Evolutionary conservation across 192 early-diverging fungal genomes (phyloP).

Genomic region (Backusella westeae): DNA sequence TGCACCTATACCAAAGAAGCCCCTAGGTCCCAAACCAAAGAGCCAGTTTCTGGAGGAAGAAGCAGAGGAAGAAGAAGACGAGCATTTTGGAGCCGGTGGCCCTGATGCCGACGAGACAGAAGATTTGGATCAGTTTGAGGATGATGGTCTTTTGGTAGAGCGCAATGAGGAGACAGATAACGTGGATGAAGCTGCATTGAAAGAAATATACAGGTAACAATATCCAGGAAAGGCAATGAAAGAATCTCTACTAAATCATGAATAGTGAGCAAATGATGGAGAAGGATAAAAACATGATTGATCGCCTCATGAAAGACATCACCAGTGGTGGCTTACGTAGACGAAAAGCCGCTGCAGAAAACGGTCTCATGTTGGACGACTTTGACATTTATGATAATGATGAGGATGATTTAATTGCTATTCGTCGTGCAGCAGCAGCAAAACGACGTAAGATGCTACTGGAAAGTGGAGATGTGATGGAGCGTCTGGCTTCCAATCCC

Average conservation of each 20-base stretch:
- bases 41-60: constrained; percentile 34
- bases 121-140: constrained; percentile 34
- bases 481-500: constrained; percentile 24
- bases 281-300: constrained; percentile 29
- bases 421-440: constrained; percentile 24
- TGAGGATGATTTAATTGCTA: constrained; percentile 31
- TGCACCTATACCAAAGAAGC: neutral
- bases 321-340: constrained; percentile 29
- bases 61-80: constrained; percentile 41
- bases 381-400: constrained; percentile 33
- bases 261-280: constrained; percentile 31
- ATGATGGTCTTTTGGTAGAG: constrained; percentile 35
- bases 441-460: constrained; percentile 23
- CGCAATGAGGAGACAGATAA: constrained; percentile 27
- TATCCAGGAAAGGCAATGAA: neutral
- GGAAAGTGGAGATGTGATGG: constrained; percentile 22
- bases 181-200: constrained; percentile 24
- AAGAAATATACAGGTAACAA: constrained; percentile 26
- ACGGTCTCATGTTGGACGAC: constrained; percentile 28
- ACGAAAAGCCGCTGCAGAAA: constrained; percentile 21
- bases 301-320: constrained; percentile 37
- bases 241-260: neutral
- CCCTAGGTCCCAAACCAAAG: neutral
- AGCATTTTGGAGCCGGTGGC: constrained; percentile 33
- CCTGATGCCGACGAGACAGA: constrained; percentile 27